phyloP scores from a whole-genome alignment of 1,139 yeast species.

The Debaryomyces fabryi region DNA sequence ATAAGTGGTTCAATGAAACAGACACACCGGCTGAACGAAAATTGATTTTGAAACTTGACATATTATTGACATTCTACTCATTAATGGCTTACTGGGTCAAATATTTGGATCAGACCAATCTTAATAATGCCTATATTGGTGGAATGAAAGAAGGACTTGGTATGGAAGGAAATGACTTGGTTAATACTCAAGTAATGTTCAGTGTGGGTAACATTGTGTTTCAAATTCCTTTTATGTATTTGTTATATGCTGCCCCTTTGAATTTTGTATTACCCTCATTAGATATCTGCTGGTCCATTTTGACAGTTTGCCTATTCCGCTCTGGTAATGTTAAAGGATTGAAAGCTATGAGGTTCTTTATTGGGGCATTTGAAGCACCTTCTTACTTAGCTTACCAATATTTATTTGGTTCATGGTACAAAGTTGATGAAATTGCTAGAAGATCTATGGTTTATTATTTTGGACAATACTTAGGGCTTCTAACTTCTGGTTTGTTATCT shows the following conservation, averaged over 20 bases:
- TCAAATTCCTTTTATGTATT: conserved; percentile 53
- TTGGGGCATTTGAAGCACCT: conserved; percentile 66
- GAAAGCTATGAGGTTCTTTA: conserved; percentile 59
- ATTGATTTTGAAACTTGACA: conserved; percentile 62
- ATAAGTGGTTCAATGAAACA: conserved; percentile 62
- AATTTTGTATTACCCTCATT: conserved; percentile 57
- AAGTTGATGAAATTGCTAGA: conserved; percentile 53
- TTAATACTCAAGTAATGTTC: conserved; percentile 60
- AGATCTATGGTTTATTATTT: conserved; percentile 63
- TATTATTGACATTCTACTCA: conserved; percentile 60
- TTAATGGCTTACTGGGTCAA: conserved; percentile 72
- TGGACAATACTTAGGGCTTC: conserved; percentile 62
- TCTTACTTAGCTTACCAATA: conserved; percentile 63
- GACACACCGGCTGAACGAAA: conserved; percentile 58
- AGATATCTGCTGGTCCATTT: conserved; percentile 68
- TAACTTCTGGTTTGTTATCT: conserved; percentile 66
- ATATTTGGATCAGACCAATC: conserved; percentile 61
- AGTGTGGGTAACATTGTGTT: conserved; percentile 60
- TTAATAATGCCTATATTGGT: conserved; percentile 70
- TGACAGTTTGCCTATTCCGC: conserved; percentile 58
- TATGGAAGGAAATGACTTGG: conserved; percentile 69
- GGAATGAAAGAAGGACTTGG: conserved; percentile 61
- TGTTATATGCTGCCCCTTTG: conserved; percentile 52
- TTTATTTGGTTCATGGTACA: conserved; percentile 65
- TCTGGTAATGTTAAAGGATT: conserved; percentile 51